These are phyloP conservation scores for Wilcoxina mikolae DNA, from an alignment of 495 filamentous ascomycete genomes.

Conservation along the genomic window DNA sequence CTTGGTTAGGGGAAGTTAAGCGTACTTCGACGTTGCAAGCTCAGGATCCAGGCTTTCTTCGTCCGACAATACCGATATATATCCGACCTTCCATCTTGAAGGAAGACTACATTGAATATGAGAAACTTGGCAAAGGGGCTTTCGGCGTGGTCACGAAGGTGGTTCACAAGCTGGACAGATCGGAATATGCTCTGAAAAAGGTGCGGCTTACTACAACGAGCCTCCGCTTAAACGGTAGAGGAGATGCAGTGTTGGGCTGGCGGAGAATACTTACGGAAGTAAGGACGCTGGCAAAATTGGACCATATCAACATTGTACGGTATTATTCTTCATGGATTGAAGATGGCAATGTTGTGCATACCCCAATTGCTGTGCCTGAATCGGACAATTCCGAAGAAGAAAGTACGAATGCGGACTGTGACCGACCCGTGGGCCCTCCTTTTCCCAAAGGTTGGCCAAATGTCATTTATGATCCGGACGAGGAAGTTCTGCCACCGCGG, in stretches of 20 bases:
- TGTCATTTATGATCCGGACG: background rate
- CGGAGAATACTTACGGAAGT: conserved; percentile 40
- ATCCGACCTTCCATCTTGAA: background rate
- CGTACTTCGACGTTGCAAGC: too few relatives aligned
- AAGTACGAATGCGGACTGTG: background rate
- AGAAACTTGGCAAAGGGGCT: conserved; percentile 36
- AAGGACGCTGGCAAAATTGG: conserved; percentile 39
- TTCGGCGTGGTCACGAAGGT: conserved; percentile 42
- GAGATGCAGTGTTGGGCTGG: conserved; percentile 10
- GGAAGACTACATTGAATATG: conserved; percentile 5
- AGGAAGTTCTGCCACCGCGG: too few relatives aligned
- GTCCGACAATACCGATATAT: background rate
- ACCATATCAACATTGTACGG: conserved; percentile 41
- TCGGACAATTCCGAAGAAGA: background rate
- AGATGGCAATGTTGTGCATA: conserved; percentile 12
- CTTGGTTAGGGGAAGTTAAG: too few relatives aligned
- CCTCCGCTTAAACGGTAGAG: conserved; percentile 32
- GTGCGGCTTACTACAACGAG: conserved; percentile 38
- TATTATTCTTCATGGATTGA: conserved; percentile 43
- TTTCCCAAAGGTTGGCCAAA: background rate
- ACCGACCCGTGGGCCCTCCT: background rate
- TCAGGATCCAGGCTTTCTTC: too few relatives aligned
- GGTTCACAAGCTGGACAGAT: conserved; percentile 35
- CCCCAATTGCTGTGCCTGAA: too few relatives aligned
- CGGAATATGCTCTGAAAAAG: conserved; percentile 39